Evolutionary conservation across 2,329 filamentous ascomycete species (phyloP).

Genomic region (Curvularia lunata): DNA sequence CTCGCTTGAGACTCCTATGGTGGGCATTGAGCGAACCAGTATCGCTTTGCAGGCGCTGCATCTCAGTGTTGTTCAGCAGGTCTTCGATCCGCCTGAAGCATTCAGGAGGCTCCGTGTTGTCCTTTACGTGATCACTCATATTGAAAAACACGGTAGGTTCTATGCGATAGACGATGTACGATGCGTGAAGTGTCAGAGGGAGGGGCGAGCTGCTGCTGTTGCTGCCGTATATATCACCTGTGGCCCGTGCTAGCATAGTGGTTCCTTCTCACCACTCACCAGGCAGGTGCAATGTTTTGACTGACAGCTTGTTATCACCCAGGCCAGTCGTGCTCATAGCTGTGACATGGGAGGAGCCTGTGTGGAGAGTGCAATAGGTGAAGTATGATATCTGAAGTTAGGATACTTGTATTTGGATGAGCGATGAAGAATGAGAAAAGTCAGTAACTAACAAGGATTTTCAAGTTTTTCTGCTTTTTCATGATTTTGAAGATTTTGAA

Average conservation of each 20-base stretch:
- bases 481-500: too few relatives aligned
- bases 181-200: not conserved
- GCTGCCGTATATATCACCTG: not conserved
- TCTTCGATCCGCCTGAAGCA: not conserved
- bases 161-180: not conserved
- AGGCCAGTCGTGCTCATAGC: not conserved
- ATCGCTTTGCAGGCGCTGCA: not conserved
- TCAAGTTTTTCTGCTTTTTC: too few relatives aligned
- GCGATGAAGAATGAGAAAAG: not conserved
- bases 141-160: too few relatives aligned
- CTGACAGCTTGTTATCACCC: not conserved
- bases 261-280: not conserved
- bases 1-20: not conserved
- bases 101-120: not conserved
- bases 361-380: not conserved
- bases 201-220: not conserved
- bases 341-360: not conserved
- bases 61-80: not conserved
- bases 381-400: not conserved
- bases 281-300: not conserved
- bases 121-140: too few relatives aligned
- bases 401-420: not conserved
- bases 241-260: constrained; percentile 4
- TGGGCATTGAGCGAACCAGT: not conserved
- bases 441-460: not conserved